phyloP scores from a whole-genome alignment of 768 basidiomycete genomes.

The Guyanaporus albipodus region DNA sequence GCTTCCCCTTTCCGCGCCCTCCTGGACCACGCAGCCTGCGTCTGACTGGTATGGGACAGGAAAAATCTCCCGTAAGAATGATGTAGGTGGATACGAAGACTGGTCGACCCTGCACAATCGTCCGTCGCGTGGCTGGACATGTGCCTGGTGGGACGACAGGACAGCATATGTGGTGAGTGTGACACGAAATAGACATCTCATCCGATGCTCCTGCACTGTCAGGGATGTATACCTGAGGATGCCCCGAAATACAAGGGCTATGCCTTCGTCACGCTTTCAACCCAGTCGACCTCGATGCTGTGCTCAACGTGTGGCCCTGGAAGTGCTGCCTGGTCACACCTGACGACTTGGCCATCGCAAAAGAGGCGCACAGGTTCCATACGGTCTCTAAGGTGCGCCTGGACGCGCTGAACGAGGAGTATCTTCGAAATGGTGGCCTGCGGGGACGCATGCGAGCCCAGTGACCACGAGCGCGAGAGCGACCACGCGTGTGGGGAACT shows the following conservation, averaged over 20 bases:
- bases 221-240: conserved; percentile 68
- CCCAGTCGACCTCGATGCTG: conserved; percentile 35
- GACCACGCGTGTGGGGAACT: too few relatives aligned
- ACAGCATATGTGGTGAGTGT: conserved; percentile 77
- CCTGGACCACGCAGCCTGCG: too few relatives aligned
- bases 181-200: too few relatives aligned
- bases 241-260: conserved; percentile 69
- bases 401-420: conserved; percentile 64
- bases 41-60: conserved; percentile 36
- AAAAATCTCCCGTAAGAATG: conserved; percentile 28
- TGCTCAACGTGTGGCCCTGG: conserved; percentile 62
- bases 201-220: too few relatives aligned
- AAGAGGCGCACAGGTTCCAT: conserved; percentile 55
- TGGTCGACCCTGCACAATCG: conserved; percentile 30
- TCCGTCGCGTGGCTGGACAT: conserved; percentile 25
- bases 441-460: conserved; percentile 5
- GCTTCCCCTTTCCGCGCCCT: conserved; percentile 34
- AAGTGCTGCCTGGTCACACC: conserved; percentile 4
- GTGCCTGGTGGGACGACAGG: conserved; percentile 56
- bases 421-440: conserved; percentile 50
- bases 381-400: conserved; percentile 53
- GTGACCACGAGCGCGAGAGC: too few relatives aligned
- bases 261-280: conserved; percentile 59
- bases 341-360: conserved; percentile 7
- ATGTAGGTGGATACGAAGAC: conserved; percentile 58